These are phyloP conservation scores for Panicum virgatum DNA, from an alignment of 202 grass and related monocot species.

Conservation along the genomic window DNA sequence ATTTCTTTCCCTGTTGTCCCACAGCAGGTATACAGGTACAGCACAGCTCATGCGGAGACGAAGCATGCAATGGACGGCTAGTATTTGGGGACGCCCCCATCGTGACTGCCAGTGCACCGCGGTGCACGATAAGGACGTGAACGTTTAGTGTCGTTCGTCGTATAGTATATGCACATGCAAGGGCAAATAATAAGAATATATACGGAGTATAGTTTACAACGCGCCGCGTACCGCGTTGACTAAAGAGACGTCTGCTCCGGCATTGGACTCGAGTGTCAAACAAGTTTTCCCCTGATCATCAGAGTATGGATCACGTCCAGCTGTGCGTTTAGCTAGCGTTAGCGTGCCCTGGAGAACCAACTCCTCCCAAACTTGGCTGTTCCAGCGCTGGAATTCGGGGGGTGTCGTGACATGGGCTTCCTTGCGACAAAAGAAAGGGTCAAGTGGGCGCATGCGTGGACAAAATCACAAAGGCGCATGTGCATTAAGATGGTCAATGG, in stretches of 20 bases:
- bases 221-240: neutral
- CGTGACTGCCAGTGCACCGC: neutral
- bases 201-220: neutral
- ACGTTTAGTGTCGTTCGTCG: neutral
- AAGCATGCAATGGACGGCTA: neutral
- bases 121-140: neutral
- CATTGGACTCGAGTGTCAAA: neutral
- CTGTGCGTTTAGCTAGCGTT: conserved; percentile 3
- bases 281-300: neutral
- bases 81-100: neutral
- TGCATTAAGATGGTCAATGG: conserved; percentile 5
- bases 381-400: neutral
- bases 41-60: neutral
- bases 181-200: neutral
- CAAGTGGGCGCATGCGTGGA: conserved; percentile 19
- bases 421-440: conserved; percentile 20
- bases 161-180: neutral
- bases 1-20: neutral
- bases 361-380: neutral
- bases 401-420: neutral
- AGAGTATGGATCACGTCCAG: neutral
- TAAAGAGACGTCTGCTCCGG: neutral
- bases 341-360: neutral
- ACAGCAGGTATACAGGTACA: neutral
- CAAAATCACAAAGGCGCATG: neutral